Evolutionary conservation across 345 rosid genomes (phyloP), one percentile per base, ranked within the genome.

Genomic region (Kernera saxatilis): DNA sequence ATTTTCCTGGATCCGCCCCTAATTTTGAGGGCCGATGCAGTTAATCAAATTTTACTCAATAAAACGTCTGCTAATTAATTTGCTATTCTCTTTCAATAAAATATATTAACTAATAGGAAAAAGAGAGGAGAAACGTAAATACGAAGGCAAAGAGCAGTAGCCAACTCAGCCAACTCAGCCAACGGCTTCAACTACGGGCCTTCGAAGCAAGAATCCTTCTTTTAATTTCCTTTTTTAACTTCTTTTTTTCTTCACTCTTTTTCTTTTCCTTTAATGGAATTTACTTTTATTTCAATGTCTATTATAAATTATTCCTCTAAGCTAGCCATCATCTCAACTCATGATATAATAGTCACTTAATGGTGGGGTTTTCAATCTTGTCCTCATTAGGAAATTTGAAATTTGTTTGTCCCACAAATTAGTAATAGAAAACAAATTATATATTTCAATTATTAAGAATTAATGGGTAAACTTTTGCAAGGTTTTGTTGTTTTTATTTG

Each of bases 121-220:
- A 64, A 39, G 23, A n/a, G 64, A 66, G 61, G 48, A 52, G 67
- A 74, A 68, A 75, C 78, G 69, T 75, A 61, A 61, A 60, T 43
- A 39, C 21, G 57, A 75, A 75, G 78, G 70, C 73, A 74, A 23
- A 73, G 41, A 26, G 63, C 12, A 50, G 48, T 43, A 62, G 62
- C 69, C 53, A 36, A 44, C 60, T n/a, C n/a, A n/a, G n/a, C n/a
- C n/a, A n/a, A n/a, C n/a, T 59, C 44, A 49, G 37, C 43, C 65
- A 58, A 67, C 69, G 73, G 69, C 68, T 67, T 68, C 75, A 58
- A 64, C 78, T 69, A 62, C 74, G 69, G 64, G 58, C 77, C 63
- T 72, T 71, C 59, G 58, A 77, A 77, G 68, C 77, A 77, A 77
- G 77, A 65, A 77, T 77, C 80, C 64, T 35, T 66, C 65, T 77